Evolutionary conservation across 2,329 filamentous ascomycete genomes (phyloP).

Genomic region (Incumbomyces lentus): DNA sequence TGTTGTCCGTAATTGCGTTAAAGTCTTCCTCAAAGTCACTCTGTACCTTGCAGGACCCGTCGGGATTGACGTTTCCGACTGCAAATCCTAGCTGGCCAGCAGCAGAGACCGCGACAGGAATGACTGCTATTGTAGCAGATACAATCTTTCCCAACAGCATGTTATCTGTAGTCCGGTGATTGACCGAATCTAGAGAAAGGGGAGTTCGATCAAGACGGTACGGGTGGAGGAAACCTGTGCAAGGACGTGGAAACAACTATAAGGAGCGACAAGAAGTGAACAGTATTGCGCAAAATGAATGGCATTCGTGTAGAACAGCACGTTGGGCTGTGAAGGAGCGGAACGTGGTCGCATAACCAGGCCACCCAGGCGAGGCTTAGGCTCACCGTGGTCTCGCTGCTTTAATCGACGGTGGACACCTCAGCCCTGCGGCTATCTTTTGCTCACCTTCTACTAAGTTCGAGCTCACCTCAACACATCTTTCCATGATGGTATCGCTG

Average conservation of each 20-base stretch:
- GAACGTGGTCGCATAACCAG: neutral
- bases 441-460: too few species aligned
- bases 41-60: conserved; percentile 52
- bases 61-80: conserved; percentile 53
- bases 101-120: conserved; percentile 41
- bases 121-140: conserved; percentile 31
- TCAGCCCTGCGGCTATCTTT: too few species aligned
- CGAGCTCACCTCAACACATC: too few species aligned
- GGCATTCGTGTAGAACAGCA: conserved; percentile 2
- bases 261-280: conserved; percentile 9
- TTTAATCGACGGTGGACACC: too few species aligned
- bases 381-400: too few species aligned
- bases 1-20: conserved; percentile 43
- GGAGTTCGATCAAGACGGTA: too few species aligned
- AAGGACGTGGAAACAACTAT: neutral
- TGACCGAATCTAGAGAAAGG: too few species aligned
- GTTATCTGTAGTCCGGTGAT: too few species aligned
- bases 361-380: too few species aligned
- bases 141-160: too few species aligned
- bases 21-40: conserved; percentile 58
- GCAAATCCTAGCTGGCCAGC: conserved; percentile 54
- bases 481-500: too few species aligned
- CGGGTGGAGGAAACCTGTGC: too few species aligned
- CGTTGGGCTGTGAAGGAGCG: neutral
- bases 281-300: conserved; percentile 3